phyloP scores from a whole-genome alignment of 192 early-diverging fungal genomes.

The Backusella liffmaniae region DNA sequence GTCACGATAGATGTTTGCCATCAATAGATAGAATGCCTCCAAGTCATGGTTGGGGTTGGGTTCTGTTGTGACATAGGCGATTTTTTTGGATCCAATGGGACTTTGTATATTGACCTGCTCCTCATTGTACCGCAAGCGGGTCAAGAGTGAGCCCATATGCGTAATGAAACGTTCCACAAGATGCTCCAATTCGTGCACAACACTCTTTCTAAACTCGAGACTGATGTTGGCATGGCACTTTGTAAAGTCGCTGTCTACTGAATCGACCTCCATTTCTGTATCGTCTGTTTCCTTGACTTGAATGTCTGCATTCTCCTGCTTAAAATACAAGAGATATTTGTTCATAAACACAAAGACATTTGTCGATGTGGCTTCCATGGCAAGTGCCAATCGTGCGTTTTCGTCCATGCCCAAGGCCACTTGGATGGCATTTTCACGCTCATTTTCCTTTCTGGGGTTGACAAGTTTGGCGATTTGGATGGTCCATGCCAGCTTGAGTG shows the following conservation, averaged over 20 bases:
- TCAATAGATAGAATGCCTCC: constrained; percentile 68
- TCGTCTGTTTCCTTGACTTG: not conserved
- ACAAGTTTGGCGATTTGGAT: constrained; percentile 50
- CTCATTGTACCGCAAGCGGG: constrained; percentile 62
- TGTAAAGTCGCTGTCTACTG: not conserved
- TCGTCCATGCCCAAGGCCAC: constrained; percentile 37
- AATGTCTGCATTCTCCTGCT: constrained; percentile 15
- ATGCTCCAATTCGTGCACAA: constrained; percentile 43
- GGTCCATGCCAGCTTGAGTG: constrained; percentile 58
- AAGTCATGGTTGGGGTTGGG: constrained; percentile 12
- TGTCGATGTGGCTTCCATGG: constrained; percentile 51
- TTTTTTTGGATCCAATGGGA: not conserved
- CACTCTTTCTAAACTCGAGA: constrained; percentile 19
- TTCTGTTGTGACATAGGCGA: not conserved
- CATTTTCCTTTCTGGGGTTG: constrained; percentile 3
- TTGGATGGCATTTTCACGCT: constrained; percentile 40
- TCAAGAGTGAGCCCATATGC: constrained; percentile 57
- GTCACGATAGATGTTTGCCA: constrained; percentile 72
- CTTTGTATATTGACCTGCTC: constrained; percentile 39
- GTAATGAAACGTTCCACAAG: constrained; percentile 52
- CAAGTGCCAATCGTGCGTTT: constrained; percentile 44
- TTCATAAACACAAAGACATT: constrained; percentile 64
- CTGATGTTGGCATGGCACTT: constrained; percentile 14
- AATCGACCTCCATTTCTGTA: constrained; percentile 4
- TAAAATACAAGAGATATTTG: constrained; percentile 60